phyloP scores from a whole-genome alignment of 805 yeast genomes.

The Pichia ethanolica region DNA sequence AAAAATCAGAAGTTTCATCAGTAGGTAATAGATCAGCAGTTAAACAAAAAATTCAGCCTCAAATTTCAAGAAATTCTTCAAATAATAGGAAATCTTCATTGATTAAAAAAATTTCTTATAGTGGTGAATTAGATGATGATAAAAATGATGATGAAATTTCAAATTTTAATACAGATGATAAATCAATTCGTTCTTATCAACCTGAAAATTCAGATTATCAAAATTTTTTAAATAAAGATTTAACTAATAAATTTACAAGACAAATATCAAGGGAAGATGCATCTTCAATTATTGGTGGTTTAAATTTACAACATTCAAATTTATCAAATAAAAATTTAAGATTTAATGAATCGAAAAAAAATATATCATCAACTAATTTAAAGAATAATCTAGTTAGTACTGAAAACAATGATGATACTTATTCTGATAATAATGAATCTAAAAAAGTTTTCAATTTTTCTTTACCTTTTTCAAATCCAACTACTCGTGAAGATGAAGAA shows the following conservation, averaged over 20 bases:
- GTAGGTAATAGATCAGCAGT: too few relatives aligned
- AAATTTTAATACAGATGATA: not conserved
- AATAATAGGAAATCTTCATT: not conserved
- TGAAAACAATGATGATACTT: slow-evolving; percentile 1
- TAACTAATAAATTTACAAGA: not conserved
- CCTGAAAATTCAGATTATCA: not conserved
- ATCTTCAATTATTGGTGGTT: slow-evolving; percentile 16
- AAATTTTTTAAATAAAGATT: not conserved
- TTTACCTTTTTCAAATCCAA: slow-evolving; percentile 46
- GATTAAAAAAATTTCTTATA: not conserved
- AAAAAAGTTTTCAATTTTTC: slow-evolving; percentile 44
- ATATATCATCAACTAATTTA: not conserved
- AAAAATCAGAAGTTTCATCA: too few relatives aligned
- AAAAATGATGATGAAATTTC: slow-evolving; percentile 2
- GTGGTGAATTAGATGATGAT: slow-evolving; percentile 1
- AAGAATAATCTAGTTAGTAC: not conserved
- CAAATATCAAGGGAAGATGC: slow-evolving; percentile 10
- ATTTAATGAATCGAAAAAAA: not conserved
- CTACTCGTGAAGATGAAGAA: not conserved
- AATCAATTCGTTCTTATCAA: not conserved
- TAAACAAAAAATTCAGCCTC: too few relatives aligned
- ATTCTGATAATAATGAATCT: slow-evolving; percentile 16
- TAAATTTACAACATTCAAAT: not conserved
- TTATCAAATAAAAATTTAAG: not conserved
- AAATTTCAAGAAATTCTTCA: not conserved